Evolutionary conservation across 1,139 yeast genomes (phyloP).

Genomic region (Diutina rugosa): DNA sequence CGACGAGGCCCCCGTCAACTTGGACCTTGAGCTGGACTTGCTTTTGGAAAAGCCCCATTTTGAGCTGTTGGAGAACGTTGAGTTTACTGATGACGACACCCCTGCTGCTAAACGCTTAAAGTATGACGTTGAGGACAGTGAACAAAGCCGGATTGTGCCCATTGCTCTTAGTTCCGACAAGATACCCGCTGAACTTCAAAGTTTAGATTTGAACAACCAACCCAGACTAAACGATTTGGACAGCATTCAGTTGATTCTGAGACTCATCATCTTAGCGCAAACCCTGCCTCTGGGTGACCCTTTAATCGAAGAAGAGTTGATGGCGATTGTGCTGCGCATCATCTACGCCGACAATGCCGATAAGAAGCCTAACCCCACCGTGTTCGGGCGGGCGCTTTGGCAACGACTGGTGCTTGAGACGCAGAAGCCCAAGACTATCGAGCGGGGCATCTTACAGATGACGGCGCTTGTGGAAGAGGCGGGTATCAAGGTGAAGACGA

Average conservation of each 20-base stretch:
- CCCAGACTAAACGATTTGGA: constrained; percentile 65
- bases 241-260: constrained; percentile 54
- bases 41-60: constrained; percentile 63
- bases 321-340: constrained; percentile 63
- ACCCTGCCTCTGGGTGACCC: constrained; percentile 62
- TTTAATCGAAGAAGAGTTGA: constrained; percentile 69
- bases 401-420: constrained; percentile 79
- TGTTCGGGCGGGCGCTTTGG: constrained; percentile 82
- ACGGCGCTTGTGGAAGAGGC: constrained; percentile 85
- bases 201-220: constrained; percentile 70
- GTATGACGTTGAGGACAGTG: constrained; percentile 19
- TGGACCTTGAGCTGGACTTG: constrained; percentile 63
- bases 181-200: constrained; percentile 43
- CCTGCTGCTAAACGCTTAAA: constrained; percentile 27
- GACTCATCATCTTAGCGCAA: constrained; percentile 52
- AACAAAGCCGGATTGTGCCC: constrained; percentile 36
- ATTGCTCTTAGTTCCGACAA: constrained; percentile 46
- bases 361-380: constrained; percentile 53
- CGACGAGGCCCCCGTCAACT: constrained; percentile 33
- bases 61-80: constrained; percentile 46
- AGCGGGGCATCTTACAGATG: constrained; percentile 89
- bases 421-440: constrained; percentile 71
- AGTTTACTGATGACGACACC: constrained; percentile 14
- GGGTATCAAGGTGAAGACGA: constrained; percentile 53
- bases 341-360: constrained; percentile 30